phyloP scores from a whole-genome alignment of 2,329 filamentous ascomycete genomes.

The Tolypocladium amazonense region DNA sequence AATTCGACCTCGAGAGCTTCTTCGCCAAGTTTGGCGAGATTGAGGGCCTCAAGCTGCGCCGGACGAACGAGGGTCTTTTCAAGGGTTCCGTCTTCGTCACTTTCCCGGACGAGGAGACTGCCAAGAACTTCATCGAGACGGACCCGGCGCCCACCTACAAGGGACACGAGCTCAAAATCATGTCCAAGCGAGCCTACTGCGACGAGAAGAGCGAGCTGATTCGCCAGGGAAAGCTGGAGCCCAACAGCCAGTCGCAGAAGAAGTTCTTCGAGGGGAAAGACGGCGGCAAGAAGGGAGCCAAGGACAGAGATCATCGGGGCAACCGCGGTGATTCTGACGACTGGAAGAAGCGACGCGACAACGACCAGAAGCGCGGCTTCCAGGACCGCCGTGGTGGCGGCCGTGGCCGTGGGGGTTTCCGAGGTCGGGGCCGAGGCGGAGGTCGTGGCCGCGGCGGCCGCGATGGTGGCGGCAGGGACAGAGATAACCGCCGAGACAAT shows the following conservation, averaged over 20 bases:
- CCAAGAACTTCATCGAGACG: conserved; percentile 68
- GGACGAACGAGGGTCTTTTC: conserved; percentile 62
- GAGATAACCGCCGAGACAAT: conserved; percentile 15
- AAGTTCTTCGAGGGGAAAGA: conserved; percentile 41
- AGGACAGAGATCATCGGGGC: conserved; percentile 24
- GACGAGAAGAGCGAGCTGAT: conserved; percentile 67
- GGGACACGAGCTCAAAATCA: conserved; percentile 67
- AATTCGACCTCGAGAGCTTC: conserved; percentile 91
- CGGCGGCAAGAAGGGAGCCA: conserved; percentile 16
- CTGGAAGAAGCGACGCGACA: conserved; percentile 54
- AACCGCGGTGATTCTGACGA: conserved; percentile 37
- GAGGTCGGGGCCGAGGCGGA: conserved; percentile 29
- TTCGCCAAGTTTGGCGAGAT: conserved; percentile 72
- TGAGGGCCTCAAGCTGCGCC: conserved; percentile 78
- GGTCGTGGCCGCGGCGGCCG: conserved; percentile 25
- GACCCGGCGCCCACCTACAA: conserved; percentile 80
- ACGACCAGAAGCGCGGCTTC: conserved; percentile 52
- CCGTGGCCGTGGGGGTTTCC: conserved; percentile 25
- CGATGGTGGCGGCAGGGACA: conserved; percentile 20
- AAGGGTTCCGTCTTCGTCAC: conserved; percentile 97
- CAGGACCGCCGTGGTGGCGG: conserved; percentile 34
- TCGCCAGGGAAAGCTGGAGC: conserved; percentile 56
- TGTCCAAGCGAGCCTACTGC: conserved; percentile 81
- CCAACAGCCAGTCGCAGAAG: conserved; percentile 32
- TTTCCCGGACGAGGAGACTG: conserved; percentile 69